These are phyloP conservation scores for Leucoagaricus sp. DNA, from an alignment of 1,284 basidiomycete species.

Conservation along the genomic window DNA sequence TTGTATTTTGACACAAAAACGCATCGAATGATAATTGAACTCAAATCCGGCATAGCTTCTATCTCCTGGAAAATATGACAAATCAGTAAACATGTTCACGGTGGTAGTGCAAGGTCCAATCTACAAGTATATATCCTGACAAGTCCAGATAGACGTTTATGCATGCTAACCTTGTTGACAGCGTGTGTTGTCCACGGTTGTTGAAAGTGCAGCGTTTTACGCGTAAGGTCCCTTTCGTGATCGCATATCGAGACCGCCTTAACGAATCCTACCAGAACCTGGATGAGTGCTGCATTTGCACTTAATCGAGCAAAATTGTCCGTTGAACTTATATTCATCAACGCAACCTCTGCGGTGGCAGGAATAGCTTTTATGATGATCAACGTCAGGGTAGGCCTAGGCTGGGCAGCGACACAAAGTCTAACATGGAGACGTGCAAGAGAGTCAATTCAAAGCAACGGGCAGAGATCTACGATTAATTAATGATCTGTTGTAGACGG, in stretches of 20 bases:
- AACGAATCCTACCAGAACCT: neutral
- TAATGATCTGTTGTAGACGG: constrained; percentile 5
- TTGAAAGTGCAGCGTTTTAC: neutral
- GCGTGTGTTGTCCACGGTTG: neutral
- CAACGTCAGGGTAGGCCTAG: constrained; percentile 17
- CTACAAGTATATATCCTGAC: neutral
- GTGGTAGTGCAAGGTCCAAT: no score
- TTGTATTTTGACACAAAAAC: neutral
- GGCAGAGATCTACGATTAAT: neutral
- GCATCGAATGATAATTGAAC: neutral
- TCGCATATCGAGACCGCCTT: neutral
- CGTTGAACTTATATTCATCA: neutral
- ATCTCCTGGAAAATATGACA: constrained; percentile 3
- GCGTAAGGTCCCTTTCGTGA: no score
- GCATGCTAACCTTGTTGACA: neutral
- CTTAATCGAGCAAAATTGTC: neutral
- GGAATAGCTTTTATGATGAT: constrained; percentile 20
- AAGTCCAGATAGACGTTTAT: no score
- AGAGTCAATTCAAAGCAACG: neutral
- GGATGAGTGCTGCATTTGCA: neutral
- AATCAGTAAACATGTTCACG: neutral
- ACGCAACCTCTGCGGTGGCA: neutral
- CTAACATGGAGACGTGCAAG: neutral
- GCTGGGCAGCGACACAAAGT: constrained; percentile 11
- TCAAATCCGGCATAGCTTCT: neutral